Percentiles rank a stretch among this genome's conserved stretches.
Evolutionary conservation across 73 alveolate species (phyloP).

Genomic region (Blepharisma japonicum): DNA sequence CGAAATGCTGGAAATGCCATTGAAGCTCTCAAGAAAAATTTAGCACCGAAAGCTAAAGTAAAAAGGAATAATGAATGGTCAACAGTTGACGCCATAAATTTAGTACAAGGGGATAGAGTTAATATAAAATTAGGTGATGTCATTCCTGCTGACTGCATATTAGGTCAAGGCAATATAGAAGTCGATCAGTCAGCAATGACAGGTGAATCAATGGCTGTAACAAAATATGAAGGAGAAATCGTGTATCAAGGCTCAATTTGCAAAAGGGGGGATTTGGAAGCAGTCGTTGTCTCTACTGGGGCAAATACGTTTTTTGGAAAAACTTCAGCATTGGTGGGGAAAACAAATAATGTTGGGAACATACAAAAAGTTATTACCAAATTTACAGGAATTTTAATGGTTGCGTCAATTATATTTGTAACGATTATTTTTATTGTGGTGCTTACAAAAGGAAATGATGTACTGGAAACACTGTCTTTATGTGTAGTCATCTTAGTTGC

Average conservation of each 20-base stretch:
- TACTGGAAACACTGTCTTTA: too few relatives aligned
- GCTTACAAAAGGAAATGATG: too few relatives aligned
- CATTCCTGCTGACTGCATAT: constrained; percentile 40
- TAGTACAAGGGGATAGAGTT: constrained; percentile 42
- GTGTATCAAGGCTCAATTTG: not conserved
- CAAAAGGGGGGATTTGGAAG: not conserved
- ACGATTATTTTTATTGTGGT: too few relatives aligned
- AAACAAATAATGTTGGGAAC: not conserved
- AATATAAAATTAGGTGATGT: constrained; percentile 34
- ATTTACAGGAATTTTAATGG: too few relatives aligned
- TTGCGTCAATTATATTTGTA: too few relatives aligned
- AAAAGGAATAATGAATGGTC: not conserved
- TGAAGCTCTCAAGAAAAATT: too few relatives aligned
- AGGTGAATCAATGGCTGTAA: constrained; percentile 4
- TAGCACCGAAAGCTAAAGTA: constrained; percentile 11
- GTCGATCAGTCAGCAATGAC: not conserved
- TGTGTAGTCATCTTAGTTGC: constrained; percentile 10
- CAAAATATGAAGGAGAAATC: not conserved
- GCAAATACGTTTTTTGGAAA: not conserved
- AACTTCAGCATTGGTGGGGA: not conserved
- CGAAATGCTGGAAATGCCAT: too few relatives aligned
- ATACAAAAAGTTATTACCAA: not conserved
- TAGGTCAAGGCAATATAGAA: not conserved
- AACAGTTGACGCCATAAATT: constrained; percentile 16
- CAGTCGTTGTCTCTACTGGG: not conserved